Percentiles rank a stretch among this genome's conserved stretches.
Conservation (phyloP, 2,329 filamentous ascomycete genomes). For the Cladorrhinum sp. region DNA sequence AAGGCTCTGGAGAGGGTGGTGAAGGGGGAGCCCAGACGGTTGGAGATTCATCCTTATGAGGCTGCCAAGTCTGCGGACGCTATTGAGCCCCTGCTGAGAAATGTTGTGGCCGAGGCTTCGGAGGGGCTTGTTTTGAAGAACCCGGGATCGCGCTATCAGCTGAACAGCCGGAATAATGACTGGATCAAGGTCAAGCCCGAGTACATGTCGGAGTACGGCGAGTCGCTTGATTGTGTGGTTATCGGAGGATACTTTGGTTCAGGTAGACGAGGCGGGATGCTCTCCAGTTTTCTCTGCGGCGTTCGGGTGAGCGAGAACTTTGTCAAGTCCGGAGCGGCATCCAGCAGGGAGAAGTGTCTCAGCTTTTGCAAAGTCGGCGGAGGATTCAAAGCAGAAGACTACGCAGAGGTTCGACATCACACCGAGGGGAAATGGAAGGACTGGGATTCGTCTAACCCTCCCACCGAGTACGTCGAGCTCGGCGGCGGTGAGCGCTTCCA, state of each 20-base stretch:
- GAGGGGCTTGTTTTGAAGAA: slow-evolving; percentile 95
- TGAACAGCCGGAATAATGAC: slow-evolving; percentile 89
- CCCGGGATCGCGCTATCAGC: slow-evolving; percentile 76
- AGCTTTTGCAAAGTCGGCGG: slow-evolving; percentile 99
- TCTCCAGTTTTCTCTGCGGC: slow-evolving; percentile 90
- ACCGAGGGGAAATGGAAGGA: slow-evolving; percentile 90
- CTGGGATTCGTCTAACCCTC: slow-evolving; percentile 77
- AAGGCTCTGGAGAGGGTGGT: slow-evolving; percentile 72
- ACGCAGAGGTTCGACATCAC: slow-evolving; percentile 73
- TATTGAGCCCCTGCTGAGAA: slow-evolving; percentile 75
- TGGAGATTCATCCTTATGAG: slow-evolving; percentile 77
- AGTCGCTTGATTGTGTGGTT: slow-evolving; percentile 84
- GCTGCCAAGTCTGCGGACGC: slow-evolving; percentile 64
- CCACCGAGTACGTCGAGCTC: slow-evolving; percentile 74
- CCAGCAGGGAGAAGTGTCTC: slow-evolving; percentile 70
- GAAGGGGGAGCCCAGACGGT: slow-evolving; percentile 64
- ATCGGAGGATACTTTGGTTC: slow-evolving; percentile 92
- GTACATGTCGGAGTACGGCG: slow-evolving; percentile 95
- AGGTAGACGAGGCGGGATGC: slow-evolving; percentile 73
- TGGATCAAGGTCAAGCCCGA: slow-evolving; percentile 99
- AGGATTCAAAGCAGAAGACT: slow-evolving; percentile 81
- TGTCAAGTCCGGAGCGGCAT: slow-evolving; percentile 47
- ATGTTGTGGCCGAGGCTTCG: slow-evolving; percentile 80
- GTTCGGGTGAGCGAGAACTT: slow-evolving; percentile 71
- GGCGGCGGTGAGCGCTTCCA: slow-evolving; percentile 70